Percentiles rank a stretch among this genome's conserved stretches.
Evolutionary conservation across 306 rosid species (phyloP).

Genomic region (Canavalia ensiformis): DNA sequence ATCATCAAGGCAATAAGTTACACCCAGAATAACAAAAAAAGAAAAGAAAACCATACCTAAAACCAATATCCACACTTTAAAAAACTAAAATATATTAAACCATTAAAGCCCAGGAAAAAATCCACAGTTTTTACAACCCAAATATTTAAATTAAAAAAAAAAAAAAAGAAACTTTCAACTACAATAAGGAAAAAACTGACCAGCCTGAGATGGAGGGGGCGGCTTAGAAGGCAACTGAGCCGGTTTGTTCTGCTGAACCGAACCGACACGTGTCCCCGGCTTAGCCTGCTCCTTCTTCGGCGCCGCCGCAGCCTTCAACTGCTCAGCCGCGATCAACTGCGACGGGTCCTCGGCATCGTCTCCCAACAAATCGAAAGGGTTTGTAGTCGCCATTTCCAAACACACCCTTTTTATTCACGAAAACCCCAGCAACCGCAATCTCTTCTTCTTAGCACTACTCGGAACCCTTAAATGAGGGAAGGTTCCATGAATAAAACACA

Average conservation of each 20-base stretch:
- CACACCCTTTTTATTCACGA: background rate
- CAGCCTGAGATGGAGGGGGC: conserved; percentile 86
- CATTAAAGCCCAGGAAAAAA: background rate
- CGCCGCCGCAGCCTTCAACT: conserved; percentile 54
- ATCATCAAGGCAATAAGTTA: background rate
- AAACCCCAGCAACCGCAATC: background rate
- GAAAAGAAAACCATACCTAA: background rate
- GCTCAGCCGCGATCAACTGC: conserved; percentile 71
- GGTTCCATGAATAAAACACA: too few species aligned
- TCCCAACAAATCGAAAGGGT: conserved; percentile 92
- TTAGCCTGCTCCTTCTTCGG: conserved; percentile 65
- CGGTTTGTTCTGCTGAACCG: conserved; percentile 53
- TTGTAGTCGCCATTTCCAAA: conserved; percentile 73
- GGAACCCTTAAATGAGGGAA: too few species aligned
- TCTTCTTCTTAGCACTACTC: too few species aligned
- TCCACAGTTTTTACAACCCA: background rate
- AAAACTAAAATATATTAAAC: background rate
- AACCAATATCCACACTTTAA: background rate
- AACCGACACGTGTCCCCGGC: conserved; percentile 38
- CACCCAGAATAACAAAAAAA: background rate
- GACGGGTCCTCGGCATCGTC: conserved; percentile 93
- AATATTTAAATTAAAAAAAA: background rate
- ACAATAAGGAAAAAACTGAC: conserved; percentile 50
- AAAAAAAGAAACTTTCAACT: background rate
- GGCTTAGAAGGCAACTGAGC: conserved; percentile 91